These are phyloP conservation scores for Elymus sibiricus DNA, from an alignment of 176 grass and related monocot species.

Conservation along the genomic window DNA sequence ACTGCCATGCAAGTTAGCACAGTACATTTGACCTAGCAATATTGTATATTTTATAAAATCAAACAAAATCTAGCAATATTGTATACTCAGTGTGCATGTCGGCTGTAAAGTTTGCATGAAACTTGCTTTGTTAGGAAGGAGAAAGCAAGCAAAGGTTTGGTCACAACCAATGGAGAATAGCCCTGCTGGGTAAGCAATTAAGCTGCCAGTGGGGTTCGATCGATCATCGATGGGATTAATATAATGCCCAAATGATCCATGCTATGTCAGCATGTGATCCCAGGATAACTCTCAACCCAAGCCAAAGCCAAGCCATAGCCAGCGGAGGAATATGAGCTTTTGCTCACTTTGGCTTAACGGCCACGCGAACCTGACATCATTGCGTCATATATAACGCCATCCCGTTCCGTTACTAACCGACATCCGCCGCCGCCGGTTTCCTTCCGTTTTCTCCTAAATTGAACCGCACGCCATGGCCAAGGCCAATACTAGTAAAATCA, in stretches of 20 bases:
- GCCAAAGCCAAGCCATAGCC: background rate
- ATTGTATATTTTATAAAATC: too few species aligned
- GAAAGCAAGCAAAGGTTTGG: background rate
- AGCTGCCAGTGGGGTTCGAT: background rate
- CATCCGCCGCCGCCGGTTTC: background rate
- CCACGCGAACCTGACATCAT: background rate
- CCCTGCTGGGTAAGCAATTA: too few species aligned
- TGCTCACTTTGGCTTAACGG: background rate
- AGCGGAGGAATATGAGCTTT: conserved; percentile 3
- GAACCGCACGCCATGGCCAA: background rate
- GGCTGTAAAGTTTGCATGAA: background rate
- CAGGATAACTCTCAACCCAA: conserved; percentile 18
- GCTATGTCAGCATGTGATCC: too few species aligned
- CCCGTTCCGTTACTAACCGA: background rate
- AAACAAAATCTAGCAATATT: too few species aligned
- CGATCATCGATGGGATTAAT: background rate
- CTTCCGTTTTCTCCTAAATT: background rate
- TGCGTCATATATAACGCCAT: background rate
- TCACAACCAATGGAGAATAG: background rate
- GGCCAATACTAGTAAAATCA: background rate
- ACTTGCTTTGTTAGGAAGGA: background rate
- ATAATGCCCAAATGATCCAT: background rate
- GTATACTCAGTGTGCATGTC: background rate
- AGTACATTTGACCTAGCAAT: too few species aligned
- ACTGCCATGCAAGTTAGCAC: too few species aligned